These are phyloP conservation scores for Dinochytrium kinnereticum DNA, from an alignment of 371 early-diverging fungal species.

Conservation along the genomic window DNA sequence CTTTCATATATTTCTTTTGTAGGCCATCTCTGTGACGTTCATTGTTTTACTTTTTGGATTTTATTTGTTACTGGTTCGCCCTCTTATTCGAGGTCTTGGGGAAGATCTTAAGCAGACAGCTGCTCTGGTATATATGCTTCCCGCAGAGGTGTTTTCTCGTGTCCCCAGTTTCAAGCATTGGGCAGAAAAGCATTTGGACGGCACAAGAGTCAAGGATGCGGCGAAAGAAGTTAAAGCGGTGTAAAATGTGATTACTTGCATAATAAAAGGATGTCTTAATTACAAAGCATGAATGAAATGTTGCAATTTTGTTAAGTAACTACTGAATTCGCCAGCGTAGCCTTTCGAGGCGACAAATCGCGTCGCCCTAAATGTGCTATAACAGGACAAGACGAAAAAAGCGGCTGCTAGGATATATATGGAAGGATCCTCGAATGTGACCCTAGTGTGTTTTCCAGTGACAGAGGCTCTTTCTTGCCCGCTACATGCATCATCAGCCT, in stretches of 20 bases:
- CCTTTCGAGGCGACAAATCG: too few species aligned
- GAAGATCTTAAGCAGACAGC: conserved; percentile 27
- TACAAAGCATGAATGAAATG: too few species aligned
- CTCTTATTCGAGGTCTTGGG: background rate
- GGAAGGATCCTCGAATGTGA: too few species aligned
- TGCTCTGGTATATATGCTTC: conserved; percentile 32
- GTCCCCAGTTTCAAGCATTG: conserved; percentile 33
- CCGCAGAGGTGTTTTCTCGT: conserved; percentile 22
- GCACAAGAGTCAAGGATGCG: background rate
- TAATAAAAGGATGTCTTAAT: too few species aligned
- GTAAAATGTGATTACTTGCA: background rate
- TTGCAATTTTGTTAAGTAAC: too few species aligned
- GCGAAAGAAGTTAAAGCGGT: background rate
- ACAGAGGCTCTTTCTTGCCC: too few species aligned
- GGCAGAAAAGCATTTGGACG: conserved; percentile 15
- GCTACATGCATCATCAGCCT: too few species aligned
- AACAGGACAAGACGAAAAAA: too few species aligned
- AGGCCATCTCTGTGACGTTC: background rate
- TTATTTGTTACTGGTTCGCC: conserved; percentile 24
- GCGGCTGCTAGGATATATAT: too few species aligned
- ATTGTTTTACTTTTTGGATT: background rate
- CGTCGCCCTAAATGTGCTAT: too few species aligned
- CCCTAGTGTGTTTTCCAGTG: too few species aligned
- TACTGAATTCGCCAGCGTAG: too few species aligned
- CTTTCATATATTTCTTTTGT: background rate